These are phyloP conservation scores for Terana coerulea DNA, from an alignment of 768 basidiomycete species.

Conservation along the genomic window DNA sequence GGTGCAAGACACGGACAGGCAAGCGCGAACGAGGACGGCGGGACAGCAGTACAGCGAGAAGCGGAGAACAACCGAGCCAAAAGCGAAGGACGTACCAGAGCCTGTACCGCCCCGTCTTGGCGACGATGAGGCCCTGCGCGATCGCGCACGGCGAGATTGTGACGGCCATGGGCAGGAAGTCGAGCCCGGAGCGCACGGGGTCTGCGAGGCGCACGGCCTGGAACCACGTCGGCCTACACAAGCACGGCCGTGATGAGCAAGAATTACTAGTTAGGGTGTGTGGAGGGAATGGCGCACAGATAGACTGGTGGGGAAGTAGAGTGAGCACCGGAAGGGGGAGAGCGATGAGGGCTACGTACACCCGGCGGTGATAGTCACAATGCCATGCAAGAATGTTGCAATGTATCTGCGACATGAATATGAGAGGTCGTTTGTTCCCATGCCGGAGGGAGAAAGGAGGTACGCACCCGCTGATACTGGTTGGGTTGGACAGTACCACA, in stretches of 20 bases:
- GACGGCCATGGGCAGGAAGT: slow-evolving; percentile 4
- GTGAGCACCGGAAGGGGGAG: not conserved
- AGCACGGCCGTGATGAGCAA: too few relatives aligned
- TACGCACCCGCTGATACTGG: slow-evolving; percentile 3
- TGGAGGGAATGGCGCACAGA: not conserved
- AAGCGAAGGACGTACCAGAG: not conserved
- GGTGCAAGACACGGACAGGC: too few relatives aligned
- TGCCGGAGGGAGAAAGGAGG: too few relatives aligned
- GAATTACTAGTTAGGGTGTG: not conserved
- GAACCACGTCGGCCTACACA: slow-evolving; percentile 5
- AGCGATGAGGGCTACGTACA: slow-evolving; percentile 2
- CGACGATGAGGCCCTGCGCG: slow-evolving; percentile 6
- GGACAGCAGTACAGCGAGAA: too few relatives aligned
- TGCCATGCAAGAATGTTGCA: slow-evolving; percentile 2
- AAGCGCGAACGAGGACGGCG: too few relatives aligned
- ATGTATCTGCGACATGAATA: not conserved
- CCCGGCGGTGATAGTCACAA: slow-evolving; percentile 1
- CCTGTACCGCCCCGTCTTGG: slow-evolving; percentile 1
- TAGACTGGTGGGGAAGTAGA: not conserved
- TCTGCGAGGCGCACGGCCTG: not conserved
- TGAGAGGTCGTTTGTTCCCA: too few relatives aligned
- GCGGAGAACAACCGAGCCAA: not conserved
- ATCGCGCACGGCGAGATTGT: slow-evolving; percentile 6
- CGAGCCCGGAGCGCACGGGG: not conserved
- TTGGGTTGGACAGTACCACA: slow-evolving; percentile 1